Evolutionary conservation across 1,139 yeast genomes (phyloP).

Genomic region (Groenewaldozyma auringiensis): DNA sequence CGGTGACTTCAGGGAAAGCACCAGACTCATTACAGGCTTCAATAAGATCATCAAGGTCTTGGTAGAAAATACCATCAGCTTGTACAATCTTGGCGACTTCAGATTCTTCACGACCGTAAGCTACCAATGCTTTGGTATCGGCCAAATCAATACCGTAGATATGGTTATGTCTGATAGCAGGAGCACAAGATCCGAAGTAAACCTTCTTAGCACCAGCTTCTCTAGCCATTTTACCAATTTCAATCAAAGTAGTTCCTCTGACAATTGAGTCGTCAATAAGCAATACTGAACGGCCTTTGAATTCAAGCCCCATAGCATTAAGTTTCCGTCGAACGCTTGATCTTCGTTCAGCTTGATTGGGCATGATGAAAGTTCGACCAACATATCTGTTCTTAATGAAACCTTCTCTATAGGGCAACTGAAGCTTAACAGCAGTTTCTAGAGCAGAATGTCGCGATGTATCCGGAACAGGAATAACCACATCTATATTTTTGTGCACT

Average conservation of each 20-base stretch:
- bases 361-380: conserved; percentile 98
- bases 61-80: conserved; percentile 88
- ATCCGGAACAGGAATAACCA: conserved; percentile 96
- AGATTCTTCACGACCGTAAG: conserved; percentile 64
- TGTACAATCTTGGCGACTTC: conserved; percentile 77
- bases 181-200: conserved; percentile 94
- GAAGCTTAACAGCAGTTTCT: conserved; percentile 77
- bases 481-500: conserved; percentile 61
- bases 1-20: conserved; percentile 32
- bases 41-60: conserved; percentile 70
- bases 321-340: conserved; percentile 90
- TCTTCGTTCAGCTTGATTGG: conserved; percentile 89
- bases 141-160: conserved; percentile 97
- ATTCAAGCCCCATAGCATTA: conserved; percentile 94
- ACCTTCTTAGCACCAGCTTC: conserved; percentile 96
- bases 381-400: conserved; percentile 94
- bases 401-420: conserved; percentile 89
- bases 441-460: conserved; percentile 92
- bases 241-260: conserved; percentile 94
- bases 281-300: conserved; percentile 75
- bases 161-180: conserved; percentile 91
- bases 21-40: conserved; percentile 53
- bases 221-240: conserved; percentile 93
- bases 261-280: conserved; percentile 96
- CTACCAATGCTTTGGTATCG: conserved; percentile 89